Conservation (phyloP, 2,329 filamentous ascomycete genomes). For the Trichoderma sp. region DNA sequence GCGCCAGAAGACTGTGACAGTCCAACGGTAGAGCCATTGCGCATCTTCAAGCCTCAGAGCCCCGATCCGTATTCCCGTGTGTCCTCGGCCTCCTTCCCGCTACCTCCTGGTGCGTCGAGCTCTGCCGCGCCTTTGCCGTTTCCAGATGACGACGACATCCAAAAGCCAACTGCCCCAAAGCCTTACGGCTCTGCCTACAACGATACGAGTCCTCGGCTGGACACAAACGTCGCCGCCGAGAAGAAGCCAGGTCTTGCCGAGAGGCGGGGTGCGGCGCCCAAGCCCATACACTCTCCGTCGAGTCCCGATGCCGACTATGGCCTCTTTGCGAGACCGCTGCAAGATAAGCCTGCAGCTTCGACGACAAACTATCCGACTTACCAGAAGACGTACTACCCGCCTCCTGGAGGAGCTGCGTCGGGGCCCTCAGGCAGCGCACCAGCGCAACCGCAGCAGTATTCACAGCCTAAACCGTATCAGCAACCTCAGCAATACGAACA, state of each 20-base stretch:
- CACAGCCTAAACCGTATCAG: constrained; percentile 15
- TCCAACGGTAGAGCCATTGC: constrained; percentile 76
- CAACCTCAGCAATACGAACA: constrained; percentile 3
- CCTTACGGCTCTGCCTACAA: constrained; percentile 46
- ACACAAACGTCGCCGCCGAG: constrained; percentile 49
- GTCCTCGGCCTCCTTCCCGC: constrained; percentile 47
- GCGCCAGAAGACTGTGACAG: constrained; percentile 57
- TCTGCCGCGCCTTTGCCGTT: constrained; percentile 67
- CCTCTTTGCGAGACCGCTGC: constrained; percentile 68
- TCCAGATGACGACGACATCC: constrained; percentile 64
- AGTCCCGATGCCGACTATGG: constrained; percentile 73
- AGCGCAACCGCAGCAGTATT: constrained; percentile 11
- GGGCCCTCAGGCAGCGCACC: constrained; percentile 33
- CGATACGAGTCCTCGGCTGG: constrained; percentile 53
- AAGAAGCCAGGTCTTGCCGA: constrained; percentile 70
- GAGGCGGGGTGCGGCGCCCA: constrained; percentile 75
- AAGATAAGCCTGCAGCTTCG: constrained; percentile 38
- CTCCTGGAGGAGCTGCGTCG: constrained; percentile 45
- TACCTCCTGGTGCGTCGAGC: constrained; percentile 67
- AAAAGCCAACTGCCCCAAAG: constrained; percentile 44
- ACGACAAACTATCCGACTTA: constrained; percentile 46
- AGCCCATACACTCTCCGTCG: constrained; percentile 77
- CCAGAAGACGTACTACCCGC: constrained; percentile 58
- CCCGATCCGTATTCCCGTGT: constrained; percentile 50
- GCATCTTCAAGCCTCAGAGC: constrained; percentile 77